Conservation (phyloP, 176 grass and related monocot species). For the Puccinellia tenuiflora region DNA sequence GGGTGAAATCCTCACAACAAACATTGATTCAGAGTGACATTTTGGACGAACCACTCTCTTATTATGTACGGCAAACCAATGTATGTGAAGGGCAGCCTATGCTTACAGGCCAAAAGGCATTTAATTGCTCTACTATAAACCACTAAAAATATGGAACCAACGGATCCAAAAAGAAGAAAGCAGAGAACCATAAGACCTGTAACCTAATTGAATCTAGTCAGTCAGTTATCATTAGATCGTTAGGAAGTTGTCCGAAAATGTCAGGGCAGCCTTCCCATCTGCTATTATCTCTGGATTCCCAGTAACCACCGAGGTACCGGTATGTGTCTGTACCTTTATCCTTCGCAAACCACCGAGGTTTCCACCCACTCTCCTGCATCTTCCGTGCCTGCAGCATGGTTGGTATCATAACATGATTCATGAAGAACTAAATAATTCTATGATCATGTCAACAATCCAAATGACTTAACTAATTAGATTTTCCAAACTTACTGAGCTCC, state of each 20-base stretch:
- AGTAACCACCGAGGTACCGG: conserved; percentile 84
- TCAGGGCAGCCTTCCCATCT: conserved; percentile 88
- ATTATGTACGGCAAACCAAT: conserved; percentile 57
- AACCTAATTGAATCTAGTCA: conserved; percentile 45
- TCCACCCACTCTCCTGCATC: conserved; percentile 99
- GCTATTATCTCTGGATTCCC: conserved; percentile 78
- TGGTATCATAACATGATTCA: conserved; percentile 10
- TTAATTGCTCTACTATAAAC: conserved; percentile 54
- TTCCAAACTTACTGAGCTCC: neutral
- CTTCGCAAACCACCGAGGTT: conserved; percentile 86
- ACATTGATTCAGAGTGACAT: conserved; percentile 9
- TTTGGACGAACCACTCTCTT: conserved; percentile 28
- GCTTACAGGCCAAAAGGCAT: conserved; percentile 41
- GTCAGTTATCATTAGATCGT: conserved; percentile 61
- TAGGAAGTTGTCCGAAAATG: conserved; percentile 83
- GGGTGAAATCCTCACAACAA: conserved; percentile 27
- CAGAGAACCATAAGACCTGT: conserved; percentile 32
- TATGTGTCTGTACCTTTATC: conserved; percentile 85
- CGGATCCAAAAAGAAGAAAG: conserved; percentile 21
- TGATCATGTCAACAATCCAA: neutral
- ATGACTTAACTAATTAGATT: neutral
- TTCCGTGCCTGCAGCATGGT: conserved; percentile 71
- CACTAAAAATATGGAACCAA: conserved; percentile 37
- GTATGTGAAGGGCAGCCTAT: conserved; percentile 33
- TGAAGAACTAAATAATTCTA: neutral